phyloP scores from a whole-genome alignment of 2,329 filamentous ascomycete species.

The Didymosphaeria variabile region DNA sequence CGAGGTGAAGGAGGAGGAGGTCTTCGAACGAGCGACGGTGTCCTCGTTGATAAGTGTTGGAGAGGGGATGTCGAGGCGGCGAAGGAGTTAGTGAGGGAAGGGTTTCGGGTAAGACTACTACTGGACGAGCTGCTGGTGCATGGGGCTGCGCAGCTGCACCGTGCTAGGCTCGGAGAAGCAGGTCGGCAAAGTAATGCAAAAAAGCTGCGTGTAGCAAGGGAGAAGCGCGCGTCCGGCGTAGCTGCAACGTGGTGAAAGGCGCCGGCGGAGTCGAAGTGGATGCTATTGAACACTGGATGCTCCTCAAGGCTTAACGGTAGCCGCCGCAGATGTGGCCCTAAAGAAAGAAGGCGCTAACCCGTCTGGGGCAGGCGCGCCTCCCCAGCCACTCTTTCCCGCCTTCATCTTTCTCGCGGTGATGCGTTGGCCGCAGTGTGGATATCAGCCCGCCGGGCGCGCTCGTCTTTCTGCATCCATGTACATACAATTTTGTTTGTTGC shows the following conservation, averaged over 20 bases:
- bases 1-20: neutral
- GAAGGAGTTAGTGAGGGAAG: constrained; percentile 11
- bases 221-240: constrained; percentile 9
- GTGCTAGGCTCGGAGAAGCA: constrained; percentile 7
- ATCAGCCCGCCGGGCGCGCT: constrained; percentile 12
- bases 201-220: neutral
- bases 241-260: neutral
- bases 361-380: constrained; percentile 1
- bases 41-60: constrained; percentile 6
- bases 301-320: neutral
- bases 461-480: constrained; percentile 23
- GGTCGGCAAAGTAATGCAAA: constrained; percentile 8
- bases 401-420: constrained; percentile 16
- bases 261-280: neutral
- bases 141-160: constrained; percentile 10
- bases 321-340: constrained; percentile 7
- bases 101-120: constrained; percentile 17
- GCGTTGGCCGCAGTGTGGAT: constrained; percentile 14
- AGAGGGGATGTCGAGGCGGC: constrained; percentile 5
- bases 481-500: constrained; percentile 6
- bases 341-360: constrained; percentile 10
- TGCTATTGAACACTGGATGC: constrained; percentile 3
- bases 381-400: constrained; percentile 14
- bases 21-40: constrained; percentile 11
- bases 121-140: constrained; percentile 6